Base-by-base conservation (phyloP, 805 yeast species). In the Teunomyces pallodes region DNA sequence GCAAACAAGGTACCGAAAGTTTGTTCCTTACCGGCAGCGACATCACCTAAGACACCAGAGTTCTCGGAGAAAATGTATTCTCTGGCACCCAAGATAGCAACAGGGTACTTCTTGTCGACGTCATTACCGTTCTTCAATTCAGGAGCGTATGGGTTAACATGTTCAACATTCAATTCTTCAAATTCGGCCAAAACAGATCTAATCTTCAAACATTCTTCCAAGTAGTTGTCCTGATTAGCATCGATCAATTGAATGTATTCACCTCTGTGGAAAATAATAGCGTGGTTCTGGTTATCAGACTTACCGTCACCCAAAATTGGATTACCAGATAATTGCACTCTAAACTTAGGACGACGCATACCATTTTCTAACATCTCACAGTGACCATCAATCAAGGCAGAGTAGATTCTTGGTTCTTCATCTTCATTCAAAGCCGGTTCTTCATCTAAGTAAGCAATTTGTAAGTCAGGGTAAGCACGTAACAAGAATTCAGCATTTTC, bases 371-470 rank as follows among this genome's bases (percentile, higher is more conserved):
- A 65, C 46, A 80, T 71, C 31, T 85, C 86, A 74, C 89, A 85
- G 57, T 83, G 85, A 49, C 94, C 94, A 71, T 87, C 94, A 60
- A 87, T 84, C 62, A 87, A 74, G 54, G 89, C 85, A 47, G 92
- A 85, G 67, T 79, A 87, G 57, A 83, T 84, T 64, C 83, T 76
- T 65, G 84, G 81, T 61, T 83, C 87, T 51, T 83, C 89, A 55
- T 85, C 86, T 60, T 80, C 86, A 50, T 75, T 77, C 56, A 81
- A 70, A 54, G 89, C 87, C 51, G 96, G 87, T 69, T 88, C 96
- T 76, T 91, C 96, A 61, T 92, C 97, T 60, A 92, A 79, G 76
- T 90, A 92, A 48, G 97, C 96, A 70, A 92, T 90, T 65, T 84
- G 89, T 59, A 88, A 73, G 59, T 86, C 90, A 20, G 96, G 96